Base-by-base conservation (phyloP, 352 stramenopile species). In the Peronosclerospora sorghi region DNA sequence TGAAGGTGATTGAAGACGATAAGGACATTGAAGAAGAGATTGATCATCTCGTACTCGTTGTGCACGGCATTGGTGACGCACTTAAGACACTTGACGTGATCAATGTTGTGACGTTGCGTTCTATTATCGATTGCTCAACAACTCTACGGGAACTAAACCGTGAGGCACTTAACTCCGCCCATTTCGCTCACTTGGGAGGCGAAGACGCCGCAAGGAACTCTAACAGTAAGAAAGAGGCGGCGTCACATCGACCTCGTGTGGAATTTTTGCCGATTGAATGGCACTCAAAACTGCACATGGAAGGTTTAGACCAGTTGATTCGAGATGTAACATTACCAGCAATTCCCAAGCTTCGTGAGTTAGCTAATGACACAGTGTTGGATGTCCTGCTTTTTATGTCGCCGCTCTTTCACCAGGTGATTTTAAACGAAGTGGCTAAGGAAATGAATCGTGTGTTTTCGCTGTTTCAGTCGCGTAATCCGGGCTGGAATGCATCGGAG, bases 301-400 rank as follows among this genome's bases (percentile, higher is more conserved):
- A 84, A 48, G 70, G 67, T 8, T 37, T 89, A 2, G 74, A 86
- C 39, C 48, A 62, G 13, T 71, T 75, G 30, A 90, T 87, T 23
- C 73, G 63, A 8, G 73, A 85, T 32, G 73, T 87, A 38, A 89
- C 77, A 21, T 47, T 89, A 8, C 77, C 77, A 7, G 77, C 77
- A 5, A 97, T 97, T 51, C 89, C 89, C 3, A 87, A 95, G 41
- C 56, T 97, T 47, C 68, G 88, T 20, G 77, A 94, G 37, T 86
- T 97, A 54, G 83, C 84, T 10, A 97, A 97, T 56, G 88, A 96
- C 51, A 95, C 86, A 2, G 65, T 96, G 35, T 59, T 96, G 32
- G 86, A 96, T 46, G 78, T 95, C 17, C 64, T 96, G 5, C 94
- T 94, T 46, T 96, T 96, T 59, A 95, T 96, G 85, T 93, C 75